Percentiles rank a stretch among this genome's conserved stretches.
phyloP scores from a whole-genome alignment of 2,329 filamentous ascomycete species.

The Hymenoscyphus occultus region DNA sequence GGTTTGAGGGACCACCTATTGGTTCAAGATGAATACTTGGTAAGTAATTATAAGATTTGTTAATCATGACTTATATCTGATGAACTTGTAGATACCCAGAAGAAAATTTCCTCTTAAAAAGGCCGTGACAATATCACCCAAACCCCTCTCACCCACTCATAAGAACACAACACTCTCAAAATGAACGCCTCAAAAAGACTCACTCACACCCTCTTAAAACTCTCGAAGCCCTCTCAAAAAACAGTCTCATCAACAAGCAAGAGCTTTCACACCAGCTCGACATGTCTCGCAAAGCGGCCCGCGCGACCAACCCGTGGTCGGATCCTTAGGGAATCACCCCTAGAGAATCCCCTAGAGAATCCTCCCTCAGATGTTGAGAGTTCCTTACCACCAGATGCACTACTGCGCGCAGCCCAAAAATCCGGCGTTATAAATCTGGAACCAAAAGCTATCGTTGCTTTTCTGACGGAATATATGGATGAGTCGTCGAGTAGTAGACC shows the following conservation, averaged over 20 bases:
- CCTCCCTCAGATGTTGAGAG: constrained; percentile 15
- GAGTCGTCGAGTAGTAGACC: neutral
- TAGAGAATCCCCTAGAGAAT: neutral
- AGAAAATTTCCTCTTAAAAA: neutral
- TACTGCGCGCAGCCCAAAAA: constrained; percentile 27
- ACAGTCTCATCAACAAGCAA: neutral
- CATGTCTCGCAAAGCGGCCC: neutral
- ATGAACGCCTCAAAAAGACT: constrained; percentile 4
- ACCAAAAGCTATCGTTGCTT: constrained; percentile 26
- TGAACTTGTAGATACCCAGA: neutral
- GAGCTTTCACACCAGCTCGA: neutral
- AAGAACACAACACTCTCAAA: neutral
- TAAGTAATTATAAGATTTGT: neutral
- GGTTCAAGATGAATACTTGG: neutral
- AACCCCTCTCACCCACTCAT: neutral
- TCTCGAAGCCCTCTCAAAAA: neutral
- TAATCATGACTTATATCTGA: neutral
- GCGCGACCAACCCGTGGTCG: neutral
- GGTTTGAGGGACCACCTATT: neutral
- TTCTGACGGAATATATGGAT: constrained; percentile 25
- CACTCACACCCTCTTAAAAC: too few species aligned
- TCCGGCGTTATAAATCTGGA: constrained; percentile 28
- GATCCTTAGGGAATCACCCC: too few species aligned
- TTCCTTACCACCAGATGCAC: constrained; percentile 24
- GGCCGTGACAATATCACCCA: too few species aligned